Conservation (phyloP, 2,329 filamentous ascomycete species). For the Colletotrichum graminicola region DNA sequence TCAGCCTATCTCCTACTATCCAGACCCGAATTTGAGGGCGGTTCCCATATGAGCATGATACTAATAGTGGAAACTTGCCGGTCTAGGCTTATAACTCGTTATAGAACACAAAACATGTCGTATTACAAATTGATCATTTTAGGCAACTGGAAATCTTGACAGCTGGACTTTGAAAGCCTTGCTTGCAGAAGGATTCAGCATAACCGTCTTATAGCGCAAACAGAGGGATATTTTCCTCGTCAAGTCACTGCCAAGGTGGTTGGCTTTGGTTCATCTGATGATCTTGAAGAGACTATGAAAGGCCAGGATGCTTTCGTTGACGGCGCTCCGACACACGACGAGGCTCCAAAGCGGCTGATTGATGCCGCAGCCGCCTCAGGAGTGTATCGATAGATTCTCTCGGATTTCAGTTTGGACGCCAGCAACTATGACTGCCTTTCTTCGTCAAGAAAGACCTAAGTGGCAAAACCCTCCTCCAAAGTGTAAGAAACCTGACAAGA, state of each 20-base stretch:
- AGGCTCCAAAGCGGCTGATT: slow-evolving; percentile 60
- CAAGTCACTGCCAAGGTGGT: slow-evolving; percentile 58
- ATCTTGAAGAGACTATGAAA: slow-evolving; percentile 63
- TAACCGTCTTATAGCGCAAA: slow-evolving; percentile 67
- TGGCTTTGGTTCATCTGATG: slow-evolving; percentile 60
- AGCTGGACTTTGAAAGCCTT: slow-evolving; percentile 48
- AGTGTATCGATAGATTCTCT: slow-evolving; percentile 72
- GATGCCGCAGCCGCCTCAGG: slow-evolving; percentile 70
- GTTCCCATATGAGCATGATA: neutral
- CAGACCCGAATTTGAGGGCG: too few species aligned
- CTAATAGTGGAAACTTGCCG: slow-evolving; percentile 53
- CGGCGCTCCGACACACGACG: slow-evolving; percentile 50
- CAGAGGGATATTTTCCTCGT: slow-evolving; percentile 42
- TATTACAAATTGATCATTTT: neutral
- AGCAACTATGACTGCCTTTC: slow-evolving; percentile 44
- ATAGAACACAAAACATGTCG: too few species aligned
- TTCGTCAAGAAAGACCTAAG: slow-evolving; percentile 43
- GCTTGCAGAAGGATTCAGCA: slow-evolving; percentile 51
- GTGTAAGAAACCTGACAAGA: slow-evolving; percentile 37
- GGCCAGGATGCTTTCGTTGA: slow-evolving; percentile 68
- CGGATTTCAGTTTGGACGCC: slow-evolving; percentile 63
- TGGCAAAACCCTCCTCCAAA: slow-evolving; percentile 20
- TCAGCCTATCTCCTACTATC: neutral
- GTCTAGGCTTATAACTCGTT: slow-evolving; percentile 44
- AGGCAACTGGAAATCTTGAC: slow-evolving; percentile 53